A percentile compares a stretch with the other conserved stretches of the same genome.
phyloP scores from a whole-genome alignment of 352 stramenopile species.

The Globisporangium apiculatum region DNA sequence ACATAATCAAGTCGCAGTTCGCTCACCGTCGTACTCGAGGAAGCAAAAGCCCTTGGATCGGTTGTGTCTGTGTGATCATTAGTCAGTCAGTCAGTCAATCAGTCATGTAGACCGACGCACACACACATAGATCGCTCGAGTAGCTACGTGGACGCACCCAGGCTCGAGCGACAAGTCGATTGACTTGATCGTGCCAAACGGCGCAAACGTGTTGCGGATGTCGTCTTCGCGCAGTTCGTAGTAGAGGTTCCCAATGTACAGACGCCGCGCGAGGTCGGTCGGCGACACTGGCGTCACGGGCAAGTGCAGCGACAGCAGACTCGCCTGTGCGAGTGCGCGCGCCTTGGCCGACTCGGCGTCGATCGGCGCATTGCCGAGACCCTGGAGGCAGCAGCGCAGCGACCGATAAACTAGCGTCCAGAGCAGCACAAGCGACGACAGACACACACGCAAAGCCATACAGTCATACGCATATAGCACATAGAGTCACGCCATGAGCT shows the following conservation, averaged over 20 bases:
- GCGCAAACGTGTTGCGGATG: constrained; percentile 53
- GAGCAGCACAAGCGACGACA: constrained; percentile 12
- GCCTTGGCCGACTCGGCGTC: constrained; percentile 55
- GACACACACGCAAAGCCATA: constrained; percentile 16
- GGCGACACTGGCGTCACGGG: constrained; percentile 37
- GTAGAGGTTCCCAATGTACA: constrained; percentile 80
- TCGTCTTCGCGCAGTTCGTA: constrained; percentile 81
- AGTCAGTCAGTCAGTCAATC: too few species aligned
- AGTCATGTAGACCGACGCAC: background rate
- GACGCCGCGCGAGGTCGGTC: constrained; percentile 53
- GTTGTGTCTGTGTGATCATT: constrained; percentile 22
- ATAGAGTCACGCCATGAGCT: too few species aligned
- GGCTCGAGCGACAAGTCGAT: constrained; percentile 76
- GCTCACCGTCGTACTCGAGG: constrained; percentile 63
- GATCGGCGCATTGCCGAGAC: constrained; percentile 19
- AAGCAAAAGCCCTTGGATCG: constrained; percentile 81
- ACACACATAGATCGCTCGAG: background rate
- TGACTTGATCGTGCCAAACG: constrained; percentile 61
- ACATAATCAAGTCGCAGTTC: background rate
- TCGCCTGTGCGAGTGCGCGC: constrained; percentile 57
- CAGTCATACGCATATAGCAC: constrained; percentile 11
- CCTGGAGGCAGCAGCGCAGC: constrained; percentile 35
- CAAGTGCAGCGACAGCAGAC: constrained; percentile 54
- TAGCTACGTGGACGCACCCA: constrained; percentile 25
- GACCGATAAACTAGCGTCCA: constrained; percentile 42